Evolutionary conservation across 2,329 filamentous ascomycete species (phyloP), one percentile per base, ranked within the genome.

Genomic region (Cercospora sojina): DNA sequence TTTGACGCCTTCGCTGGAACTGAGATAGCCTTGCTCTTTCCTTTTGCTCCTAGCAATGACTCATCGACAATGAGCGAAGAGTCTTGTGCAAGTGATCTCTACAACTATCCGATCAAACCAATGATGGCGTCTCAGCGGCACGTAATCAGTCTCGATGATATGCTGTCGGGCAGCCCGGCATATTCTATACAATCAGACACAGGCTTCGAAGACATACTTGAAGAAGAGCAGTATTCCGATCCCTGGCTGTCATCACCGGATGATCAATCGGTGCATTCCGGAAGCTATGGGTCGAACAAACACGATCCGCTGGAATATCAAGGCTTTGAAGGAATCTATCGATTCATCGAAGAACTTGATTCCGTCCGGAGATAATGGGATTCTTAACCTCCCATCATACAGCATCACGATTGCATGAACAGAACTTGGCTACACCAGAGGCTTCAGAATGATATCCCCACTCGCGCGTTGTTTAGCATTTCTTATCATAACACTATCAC

Each of bases 21-120:
- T 0, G 84, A 90, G 1, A 85, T 95, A 70, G 92, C 92, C 5
- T 83, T 98, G 20, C 85, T 88, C 51, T 97, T 97, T 74, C 94
- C 94, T 0, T 97, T 92, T 74, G 93, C 93, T 0, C 91, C 93
- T 0, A 88, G 83, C 68, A 77, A 81, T 57, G 79, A 81, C 56
- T 49, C 60, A 6, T 80, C 83, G 29, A 67, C 67, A 51, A 67
- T 72, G 10, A 70, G 63, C 25, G 79, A 86, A 66, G 79, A 77
- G 62, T 79, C 79, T 74, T 82, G 78, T 72, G 81, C 51, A 16
- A 66, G 63, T n/a, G 65, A 71, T 32, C 59, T 69, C 20, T 71
- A 63, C 65, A 66, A 70, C n/a, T 55, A 62, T 10, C 53, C 64
- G 20, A 51, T 58, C 13, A 69, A 69, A 53, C 63, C 64, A 1